Evolutionary conservation across 352 stramenopile species (phyloP).

Genomic region (Globisporangium alternatum): DNA sequence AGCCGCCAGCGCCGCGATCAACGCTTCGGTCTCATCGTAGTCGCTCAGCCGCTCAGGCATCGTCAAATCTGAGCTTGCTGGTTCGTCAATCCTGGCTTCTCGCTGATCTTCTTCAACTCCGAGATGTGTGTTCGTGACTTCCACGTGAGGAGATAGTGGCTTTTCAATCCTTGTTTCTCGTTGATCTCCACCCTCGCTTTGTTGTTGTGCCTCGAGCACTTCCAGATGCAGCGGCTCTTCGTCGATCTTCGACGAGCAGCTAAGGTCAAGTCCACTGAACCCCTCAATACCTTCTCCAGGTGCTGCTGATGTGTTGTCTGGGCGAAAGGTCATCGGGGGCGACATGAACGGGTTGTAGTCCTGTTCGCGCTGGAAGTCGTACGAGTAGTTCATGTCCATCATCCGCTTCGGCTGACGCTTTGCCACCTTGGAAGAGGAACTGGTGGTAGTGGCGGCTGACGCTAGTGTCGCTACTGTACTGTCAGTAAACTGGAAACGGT

Average conservation of each 20-base stretch:
- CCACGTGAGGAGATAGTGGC: no score
- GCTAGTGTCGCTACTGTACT: background rate
- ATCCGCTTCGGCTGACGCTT: slow-evolving; percentile 6
- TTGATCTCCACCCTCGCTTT: background rate
- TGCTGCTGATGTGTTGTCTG: background rate
- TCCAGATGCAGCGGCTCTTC: background rate
- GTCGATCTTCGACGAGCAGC: background rate
- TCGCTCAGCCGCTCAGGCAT: background rate
- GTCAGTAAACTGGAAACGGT: background rate
- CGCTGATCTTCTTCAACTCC: background rate
- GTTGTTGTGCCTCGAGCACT: background rate
- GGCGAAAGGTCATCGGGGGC: background rate
- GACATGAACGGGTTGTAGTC: slow-evolving; percentile 39
- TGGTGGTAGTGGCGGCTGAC: background rate
- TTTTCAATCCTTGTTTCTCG: no score
- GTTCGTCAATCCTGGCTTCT: background rate
- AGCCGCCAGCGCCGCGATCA: slow-evolving; percentile 13
- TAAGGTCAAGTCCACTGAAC: slow-evolving; percentile 1
- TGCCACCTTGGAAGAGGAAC: background rate
- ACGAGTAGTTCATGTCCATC: slow-evolving; percentile 36
- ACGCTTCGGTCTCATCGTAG: slow-evolving; percentile 11
- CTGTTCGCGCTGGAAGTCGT: slow-evolving; percentile 41
- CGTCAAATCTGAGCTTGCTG: background rate
- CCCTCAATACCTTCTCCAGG: background rate
- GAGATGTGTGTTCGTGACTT: background rate